Evolutionary conservation across 768 basidiomycete species (phyloP).

Genomic region (Amanita exitialis): DNA sequence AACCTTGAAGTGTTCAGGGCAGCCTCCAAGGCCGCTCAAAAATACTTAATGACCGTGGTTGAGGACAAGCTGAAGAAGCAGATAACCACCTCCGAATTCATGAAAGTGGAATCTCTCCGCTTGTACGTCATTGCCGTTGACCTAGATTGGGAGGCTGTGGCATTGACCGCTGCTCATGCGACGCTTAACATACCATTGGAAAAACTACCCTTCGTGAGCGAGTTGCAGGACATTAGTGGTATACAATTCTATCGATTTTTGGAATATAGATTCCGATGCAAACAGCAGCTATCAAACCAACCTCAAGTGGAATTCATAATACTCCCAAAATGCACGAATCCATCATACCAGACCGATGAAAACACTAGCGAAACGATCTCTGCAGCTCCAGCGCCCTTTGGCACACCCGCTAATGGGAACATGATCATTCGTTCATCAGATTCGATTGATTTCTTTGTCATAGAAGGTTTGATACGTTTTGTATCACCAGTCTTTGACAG

Average conservation of each 20-base stretch:
- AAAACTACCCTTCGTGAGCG: not conserved
- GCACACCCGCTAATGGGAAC: not conserved
- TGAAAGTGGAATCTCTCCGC: not conserved
- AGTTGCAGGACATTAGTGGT: not conserved
- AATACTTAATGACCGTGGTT: conserved; percentile 1
- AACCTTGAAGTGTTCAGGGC: not conserved
- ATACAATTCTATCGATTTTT: not conserved
- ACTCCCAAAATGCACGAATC: not conserved
- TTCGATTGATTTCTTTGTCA: not conserved
- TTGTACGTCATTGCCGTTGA: not conserved
- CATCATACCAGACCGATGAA: not conserved
- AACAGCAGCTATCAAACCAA: too few species aligned
- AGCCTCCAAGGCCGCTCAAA: conserved; percentile 1
- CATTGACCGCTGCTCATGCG: conserved; percentile 19
- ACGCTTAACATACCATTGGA: conserved; percentile 31
- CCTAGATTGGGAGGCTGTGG: conserved; percentile 10
- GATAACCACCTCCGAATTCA: not conserved
- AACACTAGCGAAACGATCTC: not conserved
- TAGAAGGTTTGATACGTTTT: not conserved
- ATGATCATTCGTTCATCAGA: conserved; percentile 3
- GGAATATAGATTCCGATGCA: not conserved
- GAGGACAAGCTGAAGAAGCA: conserved; percentile 4
- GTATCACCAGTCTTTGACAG: conserved; percentile 9
- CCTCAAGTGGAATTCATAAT: not conserved
- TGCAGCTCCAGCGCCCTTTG: not conserved